Evolutionary conservation across 164 flowering plant species (phyloP).

Genomic region (Vitis rotundifolia): DNA sequence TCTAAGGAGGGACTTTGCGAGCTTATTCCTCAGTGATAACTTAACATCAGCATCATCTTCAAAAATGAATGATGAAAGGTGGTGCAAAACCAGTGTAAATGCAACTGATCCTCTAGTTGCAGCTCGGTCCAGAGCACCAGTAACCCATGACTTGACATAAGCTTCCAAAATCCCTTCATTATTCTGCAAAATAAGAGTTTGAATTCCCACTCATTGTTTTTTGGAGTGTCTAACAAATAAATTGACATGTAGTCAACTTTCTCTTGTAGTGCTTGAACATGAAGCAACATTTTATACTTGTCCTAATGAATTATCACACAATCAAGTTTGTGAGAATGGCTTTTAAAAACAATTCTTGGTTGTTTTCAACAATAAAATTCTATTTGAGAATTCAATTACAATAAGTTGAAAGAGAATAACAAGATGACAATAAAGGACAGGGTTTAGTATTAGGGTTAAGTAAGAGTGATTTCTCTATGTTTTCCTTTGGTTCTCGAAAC

Average conservation of each 20-base stretch:
- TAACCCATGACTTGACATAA: constrained; percentile 82
- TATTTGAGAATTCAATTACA: no score
- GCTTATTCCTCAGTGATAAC: constrained; percentile 45
- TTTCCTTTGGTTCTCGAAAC: no score
- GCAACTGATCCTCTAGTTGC: constrained; percentile 55
- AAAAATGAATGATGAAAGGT: constrained; percentile 74
- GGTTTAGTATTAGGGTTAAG: no score
- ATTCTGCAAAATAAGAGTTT: constrained; percentile 40
- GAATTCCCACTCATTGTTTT: background rate
- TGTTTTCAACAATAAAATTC: no score
- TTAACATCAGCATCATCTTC: constrained; percentile 25
- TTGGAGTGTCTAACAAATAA: background rate
- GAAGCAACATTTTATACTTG: no score
- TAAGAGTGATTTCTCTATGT: no score
- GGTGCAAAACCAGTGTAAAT: constrained; percentile 71
- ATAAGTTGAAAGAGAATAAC: no score
- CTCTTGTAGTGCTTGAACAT: no score
- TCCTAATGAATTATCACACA: no score
- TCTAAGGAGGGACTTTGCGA: constrained; percentile 69
- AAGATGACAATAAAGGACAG: no score
- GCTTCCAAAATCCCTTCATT: constrained; percentile 77
- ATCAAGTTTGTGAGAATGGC: no score
- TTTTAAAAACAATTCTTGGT: no score
- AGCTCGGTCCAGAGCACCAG: constrained; percentile 89
- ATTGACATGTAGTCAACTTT: background rate